A percentile compares a stretch with the other conserved stretches of the same genome.
phyloP scores from a whole-genome alignment of 192 early-diverging fungal genomes.

The Geranomyces michiganensis region DNA sequence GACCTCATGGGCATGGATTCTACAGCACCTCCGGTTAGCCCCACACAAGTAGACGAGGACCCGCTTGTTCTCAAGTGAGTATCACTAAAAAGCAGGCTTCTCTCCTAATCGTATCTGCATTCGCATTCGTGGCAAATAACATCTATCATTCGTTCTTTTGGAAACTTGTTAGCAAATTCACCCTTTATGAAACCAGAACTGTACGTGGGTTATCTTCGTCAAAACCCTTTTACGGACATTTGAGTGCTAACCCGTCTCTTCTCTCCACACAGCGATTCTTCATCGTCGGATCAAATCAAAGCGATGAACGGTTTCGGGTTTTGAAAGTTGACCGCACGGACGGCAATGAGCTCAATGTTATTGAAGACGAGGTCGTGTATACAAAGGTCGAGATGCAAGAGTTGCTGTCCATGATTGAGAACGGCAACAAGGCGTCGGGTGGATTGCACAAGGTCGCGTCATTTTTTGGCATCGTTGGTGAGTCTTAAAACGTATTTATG shows the following conservation, averaged over 20 bases:
- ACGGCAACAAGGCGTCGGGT: conserved; percentile 74
- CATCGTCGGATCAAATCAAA: conserved; percentile 81
- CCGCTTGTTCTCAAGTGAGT: conserved; percentile 16
- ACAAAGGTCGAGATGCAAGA: conserved; percentile 74
- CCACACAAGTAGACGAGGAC: not conserved
- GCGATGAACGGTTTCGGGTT: conserved; percentile 74
- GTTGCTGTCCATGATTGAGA: conserved; percentile 74
- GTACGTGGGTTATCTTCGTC: conserved; percentile 35
- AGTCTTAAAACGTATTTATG: too few species aligned
- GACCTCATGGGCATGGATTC: too few species aligned
- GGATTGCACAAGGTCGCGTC: conserved; percentile 68
- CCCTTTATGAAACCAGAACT: conserved; percentile 87
- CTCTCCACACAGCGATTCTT: conserved; percentile 64
- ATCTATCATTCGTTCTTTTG: not conserved
- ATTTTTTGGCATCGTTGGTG: conserved; percentile 78
- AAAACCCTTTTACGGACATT: not conserved
- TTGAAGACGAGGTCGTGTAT: conserved; percentile 77
- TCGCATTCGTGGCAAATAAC: not conserved
- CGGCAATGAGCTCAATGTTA: conserved; percentile 67
- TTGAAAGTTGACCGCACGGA: conserved; percentile 87
- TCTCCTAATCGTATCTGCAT: not conserved
- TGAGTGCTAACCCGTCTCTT: not conserved
- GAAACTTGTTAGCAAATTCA: conserved; percentile 60
- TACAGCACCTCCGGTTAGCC: too few species aligned
- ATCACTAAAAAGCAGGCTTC: not conserved